phyloP scores from a whole-genome alignment of 768 basidiomycete genomes.

The Suillus bovinus region DNA sequence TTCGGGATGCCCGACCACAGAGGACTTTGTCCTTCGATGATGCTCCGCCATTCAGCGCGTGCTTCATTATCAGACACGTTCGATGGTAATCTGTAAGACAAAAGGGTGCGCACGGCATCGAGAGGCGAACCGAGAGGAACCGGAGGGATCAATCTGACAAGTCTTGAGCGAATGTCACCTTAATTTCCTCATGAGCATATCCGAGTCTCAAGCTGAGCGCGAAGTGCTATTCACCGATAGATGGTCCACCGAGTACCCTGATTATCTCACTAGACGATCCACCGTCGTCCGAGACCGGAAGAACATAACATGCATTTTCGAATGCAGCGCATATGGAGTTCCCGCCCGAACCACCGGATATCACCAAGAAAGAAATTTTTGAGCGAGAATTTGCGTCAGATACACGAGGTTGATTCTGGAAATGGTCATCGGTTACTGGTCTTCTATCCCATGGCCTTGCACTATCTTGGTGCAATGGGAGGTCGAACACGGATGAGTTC shows the following conservation, averaged over 20 bases:
- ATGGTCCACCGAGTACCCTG: conserved; percentile 84
- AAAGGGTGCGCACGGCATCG: conserved; percentile 71
- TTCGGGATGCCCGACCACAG: conserved; percentile 87
- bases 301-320: conserved; percentile 70
- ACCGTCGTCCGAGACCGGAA: conserved; percentile 95
- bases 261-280: conserved; percentile 95
- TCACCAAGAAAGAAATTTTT: conserved; percentile 48
- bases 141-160: conserved; percentile 83
- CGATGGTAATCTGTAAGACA: conserved; percentile 78
- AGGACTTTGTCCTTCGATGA: conserved; percentile 81
- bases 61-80: conserved; percentile 70
- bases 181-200: conserved; percentile 7
- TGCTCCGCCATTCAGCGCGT: conserved; percentile 88
- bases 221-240: conserved; percentile 55
- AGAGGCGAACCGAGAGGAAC: conserved; percentile 60
- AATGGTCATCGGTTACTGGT: background rate
- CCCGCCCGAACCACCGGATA: conserved; percentile 94
- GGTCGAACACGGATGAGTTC: conserved; percentile 74
- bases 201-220: conserved; percentile 14
- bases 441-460: background rate
- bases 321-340: conserved; percentile 91
- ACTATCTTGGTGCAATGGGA: conserved; percentile 48
- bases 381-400: conserved; percentile 8
- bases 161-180: conserved; percentile 89
- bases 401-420: background rate